These are phyloP conservation scores for Cucurbitaria berberidis DNA, from an alignment of 2,329 filamentous ascomycete genomes.

Conservation along the genomic window DNA sequence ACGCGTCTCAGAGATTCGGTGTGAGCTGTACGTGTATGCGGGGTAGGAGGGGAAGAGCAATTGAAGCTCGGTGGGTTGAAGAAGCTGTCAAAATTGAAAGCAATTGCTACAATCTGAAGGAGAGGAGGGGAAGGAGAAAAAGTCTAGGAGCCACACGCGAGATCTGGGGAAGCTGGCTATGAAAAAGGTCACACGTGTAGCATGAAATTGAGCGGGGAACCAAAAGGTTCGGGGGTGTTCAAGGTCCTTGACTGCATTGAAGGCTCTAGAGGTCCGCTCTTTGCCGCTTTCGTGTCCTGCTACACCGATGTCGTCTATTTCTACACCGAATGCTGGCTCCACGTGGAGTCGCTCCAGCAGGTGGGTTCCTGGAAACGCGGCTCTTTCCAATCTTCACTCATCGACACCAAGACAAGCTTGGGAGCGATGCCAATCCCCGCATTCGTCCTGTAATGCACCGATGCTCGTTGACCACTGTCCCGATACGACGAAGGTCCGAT, in stretches of 20 bases:
- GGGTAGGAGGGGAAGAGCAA: neutral
- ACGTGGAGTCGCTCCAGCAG: constrained; percentile 22
- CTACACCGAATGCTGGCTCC: constrained; percentile 25
- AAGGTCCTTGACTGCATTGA: constrained; percentile 7
- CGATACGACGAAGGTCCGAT: constrained; percentile 14
- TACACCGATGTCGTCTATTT: constrained; percentile 28
- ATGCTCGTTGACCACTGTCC: constrained; percentile 20
- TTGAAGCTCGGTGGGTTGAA: neutral
- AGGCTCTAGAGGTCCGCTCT: constrained; percentile 6
- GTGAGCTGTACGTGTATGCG: neutral
- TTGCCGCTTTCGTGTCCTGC: constrained; percentile 26
- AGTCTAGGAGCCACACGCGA: constrained; percentile 5
- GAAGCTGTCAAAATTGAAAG: neutral
- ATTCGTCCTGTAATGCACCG: constrained; percentile 28
- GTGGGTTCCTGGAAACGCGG: constrained; percentile 19
- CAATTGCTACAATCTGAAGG: neutral
- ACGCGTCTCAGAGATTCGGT: neutral
- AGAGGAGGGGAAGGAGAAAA: neutral
- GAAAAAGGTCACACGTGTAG: constrained; percentile 7
- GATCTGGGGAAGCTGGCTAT: constrained; percentile 6
- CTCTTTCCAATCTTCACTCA: constrained; percentile 6
- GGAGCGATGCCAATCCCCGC: too few relatives aligned
- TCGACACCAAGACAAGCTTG: constrained; percentile 11
- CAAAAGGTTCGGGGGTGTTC: constrained; percentile 16
- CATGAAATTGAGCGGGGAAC: constrained; percentile 8